These are phyloP conservation scores for Colletotrichum graminicola DNA, from an alignment of 2,329 filamentous ascomycete species.

Conservation along the genomic window DNA sequence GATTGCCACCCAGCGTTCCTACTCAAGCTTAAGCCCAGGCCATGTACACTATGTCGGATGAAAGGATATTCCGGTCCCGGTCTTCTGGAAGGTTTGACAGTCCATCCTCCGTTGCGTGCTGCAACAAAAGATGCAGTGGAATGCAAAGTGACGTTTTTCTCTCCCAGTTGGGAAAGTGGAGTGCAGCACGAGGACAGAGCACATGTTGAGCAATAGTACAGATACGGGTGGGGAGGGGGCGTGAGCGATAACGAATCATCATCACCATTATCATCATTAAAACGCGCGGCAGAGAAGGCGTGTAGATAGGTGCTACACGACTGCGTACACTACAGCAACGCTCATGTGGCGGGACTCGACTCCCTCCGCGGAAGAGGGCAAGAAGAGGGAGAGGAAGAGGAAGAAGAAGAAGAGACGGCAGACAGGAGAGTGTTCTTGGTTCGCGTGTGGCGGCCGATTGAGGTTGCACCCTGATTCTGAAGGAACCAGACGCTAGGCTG, in stretches of 20 bases:
- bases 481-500: conserved; percentile 21
- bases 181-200: conserved; percentile 29
- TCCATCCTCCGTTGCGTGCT: conserved; percentile 8
- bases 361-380: background rate
- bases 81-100: background rate
- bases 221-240: conserved; percentile 1
- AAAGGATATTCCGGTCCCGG: background rate
- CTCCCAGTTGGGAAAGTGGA: conserved; percentile 33
- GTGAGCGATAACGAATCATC: conserved; percentile 18
- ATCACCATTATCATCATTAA: conserved; percentile 13
- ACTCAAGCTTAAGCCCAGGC: conserved; percentile 21
- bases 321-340: background rate
- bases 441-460: conserved; percentile 37
- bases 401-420: background rate
- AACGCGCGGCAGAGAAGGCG: background rate
- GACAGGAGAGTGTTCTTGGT: background rate
- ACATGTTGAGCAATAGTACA: conserved; percentile 26
- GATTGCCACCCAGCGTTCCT: background rate
- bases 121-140: conserved; percentile 10
- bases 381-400: background rate
- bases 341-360: background rate
- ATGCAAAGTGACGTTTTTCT: conserved; percentile 37
- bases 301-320: background rate
- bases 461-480: conserved; percentile 27
- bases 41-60: background rate